Evolutionary conservation across 2,329 filamentous ascomycete species (phyloP), one percentile per base, ranked within the genome.

Genomic region (Stylonectria norvegica): DNA sequence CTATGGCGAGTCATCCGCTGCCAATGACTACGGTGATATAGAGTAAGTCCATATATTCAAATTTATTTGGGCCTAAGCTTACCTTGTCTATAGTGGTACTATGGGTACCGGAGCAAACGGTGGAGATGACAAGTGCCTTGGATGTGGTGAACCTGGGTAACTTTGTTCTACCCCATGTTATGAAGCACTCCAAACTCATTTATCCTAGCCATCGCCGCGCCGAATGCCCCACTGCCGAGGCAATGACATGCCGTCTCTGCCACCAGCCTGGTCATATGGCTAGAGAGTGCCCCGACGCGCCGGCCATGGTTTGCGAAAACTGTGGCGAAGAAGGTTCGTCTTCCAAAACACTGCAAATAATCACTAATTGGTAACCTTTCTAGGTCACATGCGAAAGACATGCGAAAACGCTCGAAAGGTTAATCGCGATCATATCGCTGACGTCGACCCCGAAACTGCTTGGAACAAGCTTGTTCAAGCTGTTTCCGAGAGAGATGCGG

Each of bases 381-480:
- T 14, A 82, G 80, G 79, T 2, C 82, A 87, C 55, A 55, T 62
- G 15, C 66, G 70, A 7, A 57, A 65, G 20, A 69, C 75, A 2
- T 88, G 84, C 67, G 71, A 74, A 46, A 76, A 73, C 10, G 70
- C 79, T 30, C 76, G 81, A 52, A 74, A 76, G 51, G 64, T 85
- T 45, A 75, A 80, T 43, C 73, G 76, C 20, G 67, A 67, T 17
- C 48, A 71, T 23, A 48, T 82, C 38, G 67, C 71, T 5, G 68
- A 73, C 28, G 60, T 78, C 20, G 47, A 64, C 11, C 66, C 70
- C 0, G 81, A 85, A 6, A 64, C 66, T 14, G 81, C 82, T 4
- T 84, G 83, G 77, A 57, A 62, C 2, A 67, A 75, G 43, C 68
- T 88, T 38, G 62, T 67, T 42, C 55, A 62, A 18, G 82, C 78